phyloP scores from a whole-genome alignment of 306 rosid species.

The Ziziphus jujuba region DNA sequence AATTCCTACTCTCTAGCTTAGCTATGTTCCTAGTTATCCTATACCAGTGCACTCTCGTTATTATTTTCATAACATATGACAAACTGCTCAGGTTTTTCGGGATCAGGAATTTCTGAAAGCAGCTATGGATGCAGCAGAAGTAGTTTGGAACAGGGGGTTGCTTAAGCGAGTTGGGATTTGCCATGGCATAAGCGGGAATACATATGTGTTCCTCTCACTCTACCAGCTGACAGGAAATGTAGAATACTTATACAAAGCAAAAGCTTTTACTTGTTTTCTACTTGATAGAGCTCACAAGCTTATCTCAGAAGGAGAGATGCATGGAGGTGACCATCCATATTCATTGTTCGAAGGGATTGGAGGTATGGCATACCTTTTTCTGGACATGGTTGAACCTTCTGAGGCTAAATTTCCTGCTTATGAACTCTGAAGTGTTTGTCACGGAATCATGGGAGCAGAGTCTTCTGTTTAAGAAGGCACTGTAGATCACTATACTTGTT shows the following conservation, averaged over 20 bases:
- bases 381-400: constrained; percentile 57
- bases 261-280: constrained; percentile 66
- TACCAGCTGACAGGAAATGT: constrained; percentile 55
- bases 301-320: constrained; percentile 59
- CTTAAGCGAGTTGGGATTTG: constrained; percentile 66
- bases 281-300: constrained; percentile 62
- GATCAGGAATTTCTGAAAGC: constrained; percentile 60
- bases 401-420: constrained; percentile 61
- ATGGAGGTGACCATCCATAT: constrained; percentile 61
- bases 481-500: neutral
- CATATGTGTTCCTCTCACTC: constrained; percentile 59
- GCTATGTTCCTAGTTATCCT: neutral
- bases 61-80: neutral
- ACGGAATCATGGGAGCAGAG: constrained; percentile 1
- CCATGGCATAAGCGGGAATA: constrained; percentile 78
- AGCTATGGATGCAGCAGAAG: constrained; percentile 62
- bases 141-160: constrained; percentile 60
- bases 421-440: constrained; percentile 37
- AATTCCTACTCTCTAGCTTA: neutral
- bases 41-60: neutral
- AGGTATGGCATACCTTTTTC: constrained; percentile 60
- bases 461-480: constrained; percentile 5
- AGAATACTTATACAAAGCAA: constrained; percentile 53
- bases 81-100: constrained; percentile 49
- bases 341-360: constrained; percentile 68